Percentiles rank a stretch among this genome's conserved stretches.
These are phyloP conservation scores for Pulveroboletus frians DNA, from an alignment of 768 basidiomycete genomes.

Conservation along the genomic window DNA sequence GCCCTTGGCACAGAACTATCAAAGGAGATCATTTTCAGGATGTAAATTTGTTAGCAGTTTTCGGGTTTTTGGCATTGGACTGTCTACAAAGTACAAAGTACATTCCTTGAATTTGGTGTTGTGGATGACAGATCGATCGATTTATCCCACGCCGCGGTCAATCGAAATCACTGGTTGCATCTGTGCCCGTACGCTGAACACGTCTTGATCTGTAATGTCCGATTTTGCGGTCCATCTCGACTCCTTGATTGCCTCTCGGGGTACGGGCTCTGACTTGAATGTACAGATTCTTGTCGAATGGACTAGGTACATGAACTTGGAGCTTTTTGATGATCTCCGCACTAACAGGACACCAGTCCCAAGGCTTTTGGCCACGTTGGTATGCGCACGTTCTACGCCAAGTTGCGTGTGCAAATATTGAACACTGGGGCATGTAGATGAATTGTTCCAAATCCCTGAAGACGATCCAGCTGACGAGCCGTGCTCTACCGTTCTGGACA, in stretches of 20 bases:
- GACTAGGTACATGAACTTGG: slow-evolving; percentile 18
- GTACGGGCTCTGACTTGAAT: slow-evolving; percentile 10
- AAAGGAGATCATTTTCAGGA: slow-evolving; percentile 35
- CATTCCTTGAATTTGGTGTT: background rate
- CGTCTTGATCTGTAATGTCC: slow-evolving; percentile 12
- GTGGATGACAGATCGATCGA: background rate
- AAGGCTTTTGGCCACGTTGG: slow-evolving; percentile 11
- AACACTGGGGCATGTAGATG: slow-evolving; percentile 15
- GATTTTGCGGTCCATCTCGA: slow-evolving; percentile 23
- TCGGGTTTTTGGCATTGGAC: background rate
- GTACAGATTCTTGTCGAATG: slow-evolving; percentile 17
- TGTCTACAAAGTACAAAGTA: background rate
- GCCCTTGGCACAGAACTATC: slow-evolving; percentile 43
- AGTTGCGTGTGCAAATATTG: background rate
- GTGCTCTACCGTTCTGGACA: slow-evolving; percentile 32
- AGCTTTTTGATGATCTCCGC: slow-evolving; percentile 3
- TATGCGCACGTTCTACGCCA: slow-evolving; percentile 6
- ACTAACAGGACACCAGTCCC: slow-evolving; percentile 17
- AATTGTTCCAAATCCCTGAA: slow-evolving; percentile 2
- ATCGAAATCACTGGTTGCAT: too few relatives aligned
- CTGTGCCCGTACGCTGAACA: background rate
- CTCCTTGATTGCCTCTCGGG: slow-evolving; percentile 14
- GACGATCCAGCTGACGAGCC: slow-evolving; percentile 14
- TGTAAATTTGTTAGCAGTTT: slow-evolving; percentile 8
- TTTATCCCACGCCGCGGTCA: slow-evolving; percentile 4